Evolutionary conservation across 106 monocot species (phyloP), one percentile per base, ranked within the genome.

Genomic region (Platanthera zijinensis): DNA sequence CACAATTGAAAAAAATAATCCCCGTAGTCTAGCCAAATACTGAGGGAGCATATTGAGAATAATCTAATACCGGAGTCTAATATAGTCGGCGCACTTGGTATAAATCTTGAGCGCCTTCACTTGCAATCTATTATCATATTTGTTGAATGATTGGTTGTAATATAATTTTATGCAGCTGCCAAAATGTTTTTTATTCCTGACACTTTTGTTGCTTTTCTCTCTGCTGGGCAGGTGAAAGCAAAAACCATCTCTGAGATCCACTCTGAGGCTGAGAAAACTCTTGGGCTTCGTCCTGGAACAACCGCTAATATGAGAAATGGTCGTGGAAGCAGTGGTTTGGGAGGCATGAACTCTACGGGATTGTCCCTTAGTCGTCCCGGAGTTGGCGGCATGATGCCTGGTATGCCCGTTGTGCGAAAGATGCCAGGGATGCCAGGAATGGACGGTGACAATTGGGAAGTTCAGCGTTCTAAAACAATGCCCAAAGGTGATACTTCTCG

Each of bases 171-270:
- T 66, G 6, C 0, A 0, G 12, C 32, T 66, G 59, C n/a, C 22
- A 12, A 28, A 52, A 12, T 51, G 30, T 52, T 74, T 4, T 22
- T 9, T 5, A 12, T 75, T 18, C 6, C 52, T 14, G 17, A 10
- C 52, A 9, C 46, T 75, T 76, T 22, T 18, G 48, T 51, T 52
- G 22, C 50, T 49, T n/a, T 32, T 21, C n/a, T 52, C 57, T 71
- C 50, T 9, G 21, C 2, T 72, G 51, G 1, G 71, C 84, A 94
- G 94, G 76, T 94, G 7, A 99, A 92, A 78, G 97, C 97, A 18
- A 99, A 99, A 83, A 99, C 87, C 47, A 94, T 99, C 53, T 84
- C 83, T 75, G 97, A 94, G 81, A 94, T 99, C 80, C 97, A 99
- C 67, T 80, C 83, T 6, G 97, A 99, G 62, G 97, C 97, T 30